Conservation (phyloP, 495 filamentous ascomycete species). For the Talaromyces adpressus region DNA sequence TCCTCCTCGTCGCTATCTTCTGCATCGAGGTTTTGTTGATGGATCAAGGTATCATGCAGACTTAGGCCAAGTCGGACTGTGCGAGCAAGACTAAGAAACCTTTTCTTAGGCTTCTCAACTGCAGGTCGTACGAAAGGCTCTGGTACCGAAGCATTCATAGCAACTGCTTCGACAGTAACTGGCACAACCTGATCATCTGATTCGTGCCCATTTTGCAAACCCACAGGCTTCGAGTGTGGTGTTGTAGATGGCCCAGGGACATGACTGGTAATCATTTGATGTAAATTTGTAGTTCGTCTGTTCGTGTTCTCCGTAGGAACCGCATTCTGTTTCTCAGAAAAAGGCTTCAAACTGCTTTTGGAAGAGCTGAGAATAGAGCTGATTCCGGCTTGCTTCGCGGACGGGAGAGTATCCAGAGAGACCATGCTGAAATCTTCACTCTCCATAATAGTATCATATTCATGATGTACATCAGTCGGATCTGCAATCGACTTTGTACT, state of each 20-base stretch:
- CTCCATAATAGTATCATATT: constrained; percentile 52
- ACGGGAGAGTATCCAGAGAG: constrained; percentile 46
- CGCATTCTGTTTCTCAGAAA: constrained; percentile 21
- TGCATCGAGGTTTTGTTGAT: constrained; percentile 8
- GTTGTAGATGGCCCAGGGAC: not conserved
- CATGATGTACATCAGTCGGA: constrained; percentile 36
- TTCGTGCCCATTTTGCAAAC: not conserved
- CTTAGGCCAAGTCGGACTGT: constrained; percentile 41
- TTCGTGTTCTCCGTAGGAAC: not conserved
- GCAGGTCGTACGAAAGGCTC: not conserved
- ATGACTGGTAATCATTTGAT: not conserved
- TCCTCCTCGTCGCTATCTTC: constrained; percentile 9
- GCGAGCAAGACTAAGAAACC: constrained; percentile 26
- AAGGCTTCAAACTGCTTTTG: constrained; percentile 20
- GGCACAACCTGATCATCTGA: not conserved
- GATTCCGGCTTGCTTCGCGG: constrained; percentile 31
- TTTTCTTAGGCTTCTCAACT: constrained; percentile 10
- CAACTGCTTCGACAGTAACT: not conserved
- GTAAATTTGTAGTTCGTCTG: not conserved
- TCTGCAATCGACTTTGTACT: constrained; percentile 17
- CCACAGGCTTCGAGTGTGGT: not conserved
- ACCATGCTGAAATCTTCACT: constrained; percentile 57
- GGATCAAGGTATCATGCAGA: constrained; percentile 38
- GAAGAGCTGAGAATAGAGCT: constrained; percentile 17
- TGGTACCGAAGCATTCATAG: not conserved